These are phyloP conservation scores for Podospora pseudoanserina DNA, from an alignment of 495 filamentous ascomycete genomes.

Conservation along the genomic window DNA sequence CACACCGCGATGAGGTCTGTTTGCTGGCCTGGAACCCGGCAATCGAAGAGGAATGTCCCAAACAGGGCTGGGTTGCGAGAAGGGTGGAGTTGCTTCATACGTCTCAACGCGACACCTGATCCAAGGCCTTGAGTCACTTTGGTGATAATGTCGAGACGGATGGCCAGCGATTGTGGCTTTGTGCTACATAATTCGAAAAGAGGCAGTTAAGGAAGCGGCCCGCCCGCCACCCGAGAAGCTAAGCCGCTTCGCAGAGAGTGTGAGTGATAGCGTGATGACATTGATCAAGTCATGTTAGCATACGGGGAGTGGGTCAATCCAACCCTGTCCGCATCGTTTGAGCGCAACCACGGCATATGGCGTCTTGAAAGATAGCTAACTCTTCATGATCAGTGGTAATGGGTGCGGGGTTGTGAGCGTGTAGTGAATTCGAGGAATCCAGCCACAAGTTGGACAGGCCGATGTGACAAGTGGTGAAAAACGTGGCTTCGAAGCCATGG, in stretches of 20 bases:
- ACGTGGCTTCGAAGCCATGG: not conserved
- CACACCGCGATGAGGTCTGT: not conserved
- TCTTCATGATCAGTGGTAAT: not conserved
- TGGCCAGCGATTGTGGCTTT: not conserved
- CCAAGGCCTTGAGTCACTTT: not conserved
- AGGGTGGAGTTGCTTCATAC: too few relatives aligned
- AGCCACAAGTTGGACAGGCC: not conserved
- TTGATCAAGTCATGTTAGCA: not conserved
- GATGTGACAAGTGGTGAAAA: not conserved
- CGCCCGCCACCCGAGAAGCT: not conserved
- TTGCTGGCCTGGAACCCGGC: not conserved
- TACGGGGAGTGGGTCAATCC: not conserved
- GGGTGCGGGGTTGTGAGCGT: not conserved
- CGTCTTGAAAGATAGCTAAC: not conserved
- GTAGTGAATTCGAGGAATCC: not conserved
- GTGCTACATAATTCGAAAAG: not conserved
- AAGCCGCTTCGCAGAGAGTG: not conserved
- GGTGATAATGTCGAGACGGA: not conserved
- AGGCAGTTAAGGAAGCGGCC: not conserved
- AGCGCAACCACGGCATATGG: too few relatives aligned
- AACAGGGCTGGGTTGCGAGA: not conserved
- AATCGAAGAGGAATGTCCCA: not conserved
- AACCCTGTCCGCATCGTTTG: not conserved
- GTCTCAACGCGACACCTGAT: not conserved
- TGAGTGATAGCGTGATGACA: not conserved